Conservation (phyloP, 1,284 basidiomycete genomes). For the Puccinia coronata region DNA sequence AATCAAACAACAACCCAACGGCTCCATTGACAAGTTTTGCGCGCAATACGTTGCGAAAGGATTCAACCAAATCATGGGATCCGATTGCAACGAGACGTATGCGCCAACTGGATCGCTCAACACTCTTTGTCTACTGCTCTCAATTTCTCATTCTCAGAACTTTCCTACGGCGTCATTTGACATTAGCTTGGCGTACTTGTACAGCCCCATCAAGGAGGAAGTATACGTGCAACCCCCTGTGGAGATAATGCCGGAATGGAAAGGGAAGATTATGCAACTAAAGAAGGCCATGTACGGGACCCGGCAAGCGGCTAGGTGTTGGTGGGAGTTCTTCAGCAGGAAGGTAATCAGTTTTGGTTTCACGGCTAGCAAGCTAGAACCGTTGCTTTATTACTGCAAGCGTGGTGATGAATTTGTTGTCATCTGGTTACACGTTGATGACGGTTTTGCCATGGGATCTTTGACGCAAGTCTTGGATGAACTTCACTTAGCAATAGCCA, state of each 20-base stretch:
- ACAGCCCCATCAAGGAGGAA: slow-evolving; percentile 5
- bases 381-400: background rate
- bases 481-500: background rate
- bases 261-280: background rate
- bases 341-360: background rate
- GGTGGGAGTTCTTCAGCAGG: slow-evolving; percentile 7
- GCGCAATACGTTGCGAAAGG: slow-evolving; percentile 11
- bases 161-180: background rate
- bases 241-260: background rate
- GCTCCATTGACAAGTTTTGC: background rate
- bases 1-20: background rate
- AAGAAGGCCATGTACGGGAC: slow-evolving; percentile 29
- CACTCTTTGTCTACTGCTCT: background rate
- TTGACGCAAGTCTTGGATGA: background rate
- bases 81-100: slow-evolving; percentile 14
- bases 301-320: slow-evolving; percentile 7
- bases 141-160: background rate
- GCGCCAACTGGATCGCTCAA: background rate
- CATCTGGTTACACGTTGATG: slow-evolving; percentile 30
- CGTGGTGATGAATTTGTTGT: background rate
- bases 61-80: background rate
- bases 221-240: slow-evolving; percentile 15
- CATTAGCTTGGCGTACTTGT: slow-evolving; percentile 9
- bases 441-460: background rate
- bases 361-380: background rate